phyloP scores from a whole-genome alignment of 768 basidiomycete genomes.

The Solioccasus polychromus region DNA sequence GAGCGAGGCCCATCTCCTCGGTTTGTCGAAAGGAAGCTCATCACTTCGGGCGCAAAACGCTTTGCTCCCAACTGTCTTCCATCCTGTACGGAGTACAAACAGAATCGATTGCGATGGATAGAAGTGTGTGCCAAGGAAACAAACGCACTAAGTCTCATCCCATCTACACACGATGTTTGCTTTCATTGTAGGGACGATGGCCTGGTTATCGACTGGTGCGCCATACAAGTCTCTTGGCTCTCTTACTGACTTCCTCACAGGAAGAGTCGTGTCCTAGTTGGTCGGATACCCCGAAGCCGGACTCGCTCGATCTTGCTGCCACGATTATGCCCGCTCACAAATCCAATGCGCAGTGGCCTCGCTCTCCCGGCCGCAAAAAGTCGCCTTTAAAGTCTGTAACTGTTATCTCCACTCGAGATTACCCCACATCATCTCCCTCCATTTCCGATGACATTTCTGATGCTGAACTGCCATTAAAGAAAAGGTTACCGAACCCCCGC shows the following conservation, averaged over 20 bases:
- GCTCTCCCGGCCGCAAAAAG: neutral
- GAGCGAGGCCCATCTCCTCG: slow-evolving; percentile 21
- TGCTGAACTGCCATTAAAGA: slow-evolving; percentile 3
- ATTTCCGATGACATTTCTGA: neutral
- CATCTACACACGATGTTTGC: no score
- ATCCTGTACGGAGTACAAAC: slow-evolving; percentile 15
- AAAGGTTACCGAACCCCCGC: slow-evolving; percentile 22
- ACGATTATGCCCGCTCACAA: slow-evolving; percentile 24
- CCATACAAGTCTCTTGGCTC: neutral
- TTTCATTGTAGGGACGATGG: slow-evolving; percentile 29
- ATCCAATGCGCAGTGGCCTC: slow-evolving; percentile 20
- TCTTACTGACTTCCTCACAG: slow-evolving; percentile 13
- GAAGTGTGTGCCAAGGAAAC: slow-evolving; percentile 17
- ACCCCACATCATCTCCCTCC: neutral
- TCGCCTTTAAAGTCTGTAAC: neutral
- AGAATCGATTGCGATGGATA: slow-evolving; percentile 23
- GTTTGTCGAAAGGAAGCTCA: slow-evolving; percentile 13
- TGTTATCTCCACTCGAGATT: neutral
- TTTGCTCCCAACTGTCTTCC: slow-evolving; percentile 28
- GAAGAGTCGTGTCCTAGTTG: slow-evolving; percentile 31
- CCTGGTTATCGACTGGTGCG: slow-evolving; percentile 30
- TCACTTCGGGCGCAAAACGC: slow-evolving; percentile 27
- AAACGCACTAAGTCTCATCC: slow-evolving; percentile 17
- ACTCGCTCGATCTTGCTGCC: slow-evolving; percentile 26
- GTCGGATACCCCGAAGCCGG: slow-evolving; percentile 30